Evolutionary conservation across 2,329 filamentous ascomycete species (phyloP), one percentile per base, ranked within the genome.

Genomic region (Talaromyces sp.): DNA sequence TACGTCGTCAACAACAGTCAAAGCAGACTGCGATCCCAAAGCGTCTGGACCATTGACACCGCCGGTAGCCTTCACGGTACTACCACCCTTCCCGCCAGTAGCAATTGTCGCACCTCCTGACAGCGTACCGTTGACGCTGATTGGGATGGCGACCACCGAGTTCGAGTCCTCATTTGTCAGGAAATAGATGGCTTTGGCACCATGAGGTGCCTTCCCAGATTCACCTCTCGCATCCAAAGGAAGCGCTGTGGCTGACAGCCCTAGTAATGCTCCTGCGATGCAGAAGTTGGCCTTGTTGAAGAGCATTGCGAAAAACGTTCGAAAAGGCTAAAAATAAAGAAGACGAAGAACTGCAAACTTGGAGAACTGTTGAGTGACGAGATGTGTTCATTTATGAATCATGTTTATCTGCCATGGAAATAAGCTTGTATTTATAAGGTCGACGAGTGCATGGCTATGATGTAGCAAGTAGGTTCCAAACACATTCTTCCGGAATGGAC

Each of bases 151-250:
- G 1, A 86, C 76, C 1, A 88, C 77, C 0, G 78, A 72, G 62
- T 87, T 85, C 0, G 79, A 68, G 10, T 71, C 73, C 2, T 83
- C 78, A 68, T 88, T 89, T 41, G 82, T 85, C 45, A 86, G 74
- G 62, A 87, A 74, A 72, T 88, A 88, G 19, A 87, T 70, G 0
- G 84, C 85, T 70, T 83, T 83, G 39, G 56, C 22, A 8, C 56
- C 13, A n/a, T 37, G 37, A n/a, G 56, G 13, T 13, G 13, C 56
- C 33, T 45, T n/a, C 7, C 37, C 45, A 27, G 56, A 41, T 13
- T 59, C 9, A 10, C 37, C 37, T 27, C 14, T 11, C 22, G 35
- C 56, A 9, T 59, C 39, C 37, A 59, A 22, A 16, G 37, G 56
- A 10, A 27, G 37, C 13, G 56, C 56, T 19, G 56, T 45, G 11